phyloP scores from a whole-genome alignment of 1,284 basidiomycete genomes.

The Volvariella volvacea region DNA sequence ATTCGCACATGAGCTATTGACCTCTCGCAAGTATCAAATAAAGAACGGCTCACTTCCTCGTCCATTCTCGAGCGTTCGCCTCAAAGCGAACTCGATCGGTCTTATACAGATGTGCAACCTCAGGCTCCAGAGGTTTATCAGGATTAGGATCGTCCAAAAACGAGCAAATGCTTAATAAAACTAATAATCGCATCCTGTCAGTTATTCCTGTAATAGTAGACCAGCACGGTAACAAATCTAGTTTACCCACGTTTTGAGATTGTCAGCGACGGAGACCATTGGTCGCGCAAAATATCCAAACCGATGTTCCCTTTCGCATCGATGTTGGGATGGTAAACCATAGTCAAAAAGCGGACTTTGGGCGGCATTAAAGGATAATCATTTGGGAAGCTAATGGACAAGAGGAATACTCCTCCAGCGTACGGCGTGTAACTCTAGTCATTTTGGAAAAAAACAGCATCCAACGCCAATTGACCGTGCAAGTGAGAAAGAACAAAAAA shows the following conservation, averaged over 20 bases:
- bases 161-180: conserved; percentile 91
- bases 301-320: conserved; percentile 98
- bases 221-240: conserved; percentile 6
- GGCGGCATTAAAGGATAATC: conserved; percentile 99
- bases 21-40: too few relatives aligned
- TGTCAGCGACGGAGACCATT: conserved; percentile 97
- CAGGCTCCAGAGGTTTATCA: conserved; percentile 80
- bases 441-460: not conserved
- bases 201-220: too few relatives aligned
- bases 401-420: conserved; percentile 95
- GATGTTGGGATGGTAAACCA: conserved; percentile 97
- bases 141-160: conserved; percentile 98
- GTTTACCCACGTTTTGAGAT: conserved; percentile 85
- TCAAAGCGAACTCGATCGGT: conserved; percentile 91
- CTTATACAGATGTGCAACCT: conserved; percentile 91
- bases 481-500: too few relatives aligned
- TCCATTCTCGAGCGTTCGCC: conserved; percentile 94
- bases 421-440: conserved; percentile 90
- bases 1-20: not conserved
- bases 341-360: conserved; percentile 98
- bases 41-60: conserved; percentile 74
- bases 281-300: conserved; percentile 94
- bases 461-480: not conserved
- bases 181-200: conserved; percentile 30
- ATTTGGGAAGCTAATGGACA: conserved; percentile 87